Base-by-base conservation (phyloP, 2,329 filamentous ascomycete species). In the Didymella glomerata region DNA sequence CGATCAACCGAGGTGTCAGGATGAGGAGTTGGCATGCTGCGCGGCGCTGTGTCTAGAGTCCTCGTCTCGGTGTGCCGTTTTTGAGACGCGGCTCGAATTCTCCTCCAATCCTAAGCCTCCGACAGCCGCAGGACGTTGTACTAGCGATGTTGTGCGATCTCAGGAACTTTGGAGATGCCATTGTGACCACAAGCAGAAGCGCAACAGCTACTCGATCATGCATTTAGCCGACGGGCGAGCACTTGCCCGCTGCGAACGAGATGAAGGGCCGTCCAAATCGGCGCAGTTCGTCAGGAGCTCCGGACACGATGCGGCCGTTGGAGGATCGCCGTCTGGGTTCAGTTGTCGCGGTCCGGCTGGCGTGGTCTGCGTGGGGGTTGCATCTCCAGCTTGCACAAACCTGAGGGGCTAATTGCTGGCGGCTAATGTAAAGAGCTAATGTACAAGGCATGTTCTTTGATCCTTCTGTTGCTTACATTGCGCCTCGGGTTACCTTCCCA, bases 1-100 rank as follows among this genome's bases (percentile, higher is more conserved):
- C 49, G 54, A 62, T 64, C 57, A 61, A 47, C 62, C 62, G 62
- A 58, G 56, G 61, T 63, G 57, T 54, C 54, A 53, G 48, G 51
- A 32, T 60, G 54, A 64, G 34, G 57, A 62, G 51, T 41, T 50
- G 46, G 56, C 46, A 32, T 32, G 56, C 56, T 54, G 41, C 47
- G 28, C 14, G 50, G 49, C 50, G 46, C 30, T 49, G 44, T 52
- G 34, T 44, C 38, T 47, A 45, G 32, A 41, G 51, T 34, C 18
- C 51, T 60, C 57, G 57, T 60, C 46, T 51, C 57, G 47, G 44
- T 32, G 22, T 36, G 28, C 36, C 57, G 22, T 47, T 44, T 24
- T 40, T 4, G 41, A 16, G 22, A 27, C 18, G 28, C 47, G 42
- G 48, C 30, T 25, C 44, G 41, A 53, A 54, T 61, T 44, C 24